Base-by-base conservation (phyloP, 352 stramenopile species). In the Pythium plurisporium region DNA sequence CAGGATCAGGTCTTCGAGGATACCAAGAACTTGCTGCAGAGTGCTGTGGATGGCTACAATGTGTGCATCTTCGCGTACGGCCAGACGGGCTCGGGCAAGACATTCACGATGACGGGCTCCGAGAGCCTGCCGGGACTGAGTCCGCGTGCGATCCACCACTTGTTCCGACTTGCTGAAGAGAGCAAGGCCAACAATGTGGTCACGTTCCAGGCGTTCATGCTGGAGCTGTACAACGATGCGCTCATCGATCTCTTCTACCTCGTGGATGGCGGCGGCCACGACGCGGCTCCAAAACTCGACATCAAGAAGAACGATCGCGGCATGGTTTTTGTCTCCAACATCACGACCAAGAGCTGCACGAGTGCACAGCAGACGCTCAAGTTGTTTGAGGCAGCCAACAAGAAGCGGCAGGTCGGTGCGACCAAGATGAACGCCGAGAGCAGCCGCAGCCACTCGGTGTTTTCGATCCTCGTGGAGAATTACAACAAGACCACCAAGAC, bases 11-110 rank as follows among this genome's bases (percentile, higher is more conserved):
- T 98, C 19, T 98, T 98, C 61, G 88, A 97, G 49, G 92, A 98
- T 70, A 96, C 86, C 14, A 95, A 92, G 57, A 93, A 95, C 55
- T 69, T 98, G 17, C 69, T 98, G 20, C 86, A 96, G 64, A 94
- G 76, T 19, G 86, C 86, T 20, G 43, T 97, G 12, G 92, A 98
- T 64, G 92, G 92, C 46, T 96, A 89, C 69, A 96, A 96, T 49
- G 86, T 94, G n/a, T 95, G 86, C 59, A 89, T 98, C 61, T 98
- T 98, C 55, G 92, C 91, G 5, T 98, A 98, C 59, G 92, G 92
- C 2, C 92, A 98, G 67, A 98, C 92, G 0, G 91, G 91, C 26
- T 93, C 76, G 6, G 91, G 91, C 12, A 98, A 98, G 74, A 97
- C 91, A 19, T 97, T 94, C 67, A 98, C 92, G 10, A 98, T 98